Base-by-base conservation (phyloP, 768 basidiomycete species). In the Crucibulum laeve region DNA sequence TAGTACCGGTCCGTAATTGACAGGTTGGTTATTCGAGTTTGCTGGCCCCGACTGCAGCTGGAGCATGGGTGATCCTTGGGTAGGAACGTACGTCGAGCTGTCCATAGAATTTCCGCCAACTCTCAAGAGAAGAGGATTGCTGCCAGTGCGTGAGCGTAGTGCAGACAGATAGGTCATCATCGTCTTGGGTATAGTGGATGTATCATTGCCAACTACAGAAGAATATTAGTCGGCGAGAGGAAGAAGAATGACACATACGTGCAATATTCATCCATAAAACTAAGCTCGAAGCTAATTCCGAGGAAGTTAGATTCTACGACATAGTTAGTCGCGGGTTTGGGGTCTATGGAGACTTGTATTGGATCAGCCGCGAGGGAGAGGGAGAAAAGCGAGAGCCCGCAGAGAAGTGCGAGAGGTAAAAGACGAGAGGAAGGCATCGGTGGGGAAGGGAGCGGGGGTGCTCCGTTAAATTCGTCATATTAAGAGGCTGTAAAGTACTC, bases 201-300 rank as follows among this genome's bases (percentile, higher is more conserved):
- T 70, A 51, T 74, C 67, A 51, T 76, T 74, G 34, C 79, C 79
- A 47, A 80, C 76, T 77, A 48, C 14, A 25, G 49, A 23, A 11
- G 10, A 32, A 18, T 22, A 33, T 35, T 25, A 43, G 38, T 39
- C 42, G 26, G 23, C n/a, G 32, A 26, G 25, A 19, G 25, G 17
- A 45, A 22, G 25, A 3, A 40, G 18, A 21, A 39, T 32, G 19
- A 25, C 4, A 22, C n/a, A 13, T 35, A 61, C 70, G 41, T 40
- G 75, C 77, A 74, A 55, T 84, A 76, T 47, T 73, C 64, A 52
- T 77, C 68, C 45, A 83, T 69, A 47, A 80, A 80, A 37, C 76
- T 77, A 36, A 87, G 65, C 58, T 85, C 83, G 47, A 84, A 65
- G 38, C 75, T 78, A 55, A 84, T 75, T 6, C 84, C 84, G 13